Percentiles rank a stretch among this genome's conserved stretches.
These are phyloP conservation scores for Suhomyces taliae DNA, from an alignment of 1,139 yeast genomes.

Conservation along the genomic window DNA sequence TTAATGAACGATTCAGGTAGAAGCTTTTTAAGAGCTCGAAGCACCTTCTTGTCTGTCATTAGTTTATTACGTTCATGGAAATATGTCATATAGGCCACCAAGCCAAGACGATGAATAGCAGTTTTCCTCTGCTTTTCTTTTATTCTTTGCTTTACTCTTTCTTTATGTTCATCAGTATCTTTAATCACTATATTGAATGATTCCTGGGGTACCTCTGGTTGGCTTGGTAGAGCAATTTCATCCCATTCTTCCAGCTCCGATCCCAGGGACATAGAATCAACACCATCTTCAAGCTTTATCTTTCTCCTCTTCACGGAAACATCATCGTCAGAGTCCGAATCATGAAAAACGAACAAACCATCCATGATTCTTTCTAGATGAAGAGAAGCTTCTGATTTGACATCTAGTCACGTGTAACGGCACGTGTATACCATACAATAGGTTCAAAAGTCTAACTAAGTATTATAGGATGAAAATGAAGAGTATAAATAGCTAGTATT, in stretches of 20 bases:
- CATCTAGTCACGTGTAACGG: not conserved
- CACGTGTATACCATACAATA: too few species aligned
- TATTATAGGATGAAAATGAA: too few species aligned
- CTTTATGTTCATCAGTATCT: constrained; percentile 1
- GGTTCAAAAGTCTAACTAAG: too few species aligned
- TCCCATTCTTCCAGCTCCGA: constrained; percentile 23
- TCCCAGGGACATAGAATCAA: constrained; percentile 3
- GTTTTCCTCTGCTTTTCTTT: constrained; percentile 13
- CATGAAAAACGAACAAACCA: constrained; percentile 8
- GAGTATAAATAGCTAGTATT: too few species aligned
- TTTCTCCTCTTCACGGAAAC: constrained; percentile 3
- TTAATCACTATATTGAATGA: constrained; percentile 5
- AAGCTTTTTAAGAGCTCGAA: constrained; percentile 25
- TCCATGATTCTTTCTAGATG: not conserved
- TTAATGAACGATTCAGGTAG: constrained; percentile 26
- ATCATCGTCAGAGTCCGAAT: constrained; percentile 8
- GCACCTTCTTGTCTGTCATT: constrained; percentile 21
- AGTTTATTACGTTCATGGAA: constrained; percentile 26
- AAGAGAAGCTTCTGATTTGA: not conserved
- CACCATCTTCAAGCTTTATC: not conserved
- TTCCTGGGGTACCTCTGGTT: not conserved
- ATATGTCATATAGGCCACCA: constrained; percentile 27
- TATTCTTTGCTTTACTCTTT: not conserved
- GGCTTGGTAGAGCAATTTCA: constrained; percentile 17
- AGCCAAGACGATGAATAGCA: constrained; percentile 27